Evolutionary conservation across 345 rosid genomes (phyloP), one percentile per base, ranked within the genome.

Genomic region (Chamaenerion angustifolium): DNA sequence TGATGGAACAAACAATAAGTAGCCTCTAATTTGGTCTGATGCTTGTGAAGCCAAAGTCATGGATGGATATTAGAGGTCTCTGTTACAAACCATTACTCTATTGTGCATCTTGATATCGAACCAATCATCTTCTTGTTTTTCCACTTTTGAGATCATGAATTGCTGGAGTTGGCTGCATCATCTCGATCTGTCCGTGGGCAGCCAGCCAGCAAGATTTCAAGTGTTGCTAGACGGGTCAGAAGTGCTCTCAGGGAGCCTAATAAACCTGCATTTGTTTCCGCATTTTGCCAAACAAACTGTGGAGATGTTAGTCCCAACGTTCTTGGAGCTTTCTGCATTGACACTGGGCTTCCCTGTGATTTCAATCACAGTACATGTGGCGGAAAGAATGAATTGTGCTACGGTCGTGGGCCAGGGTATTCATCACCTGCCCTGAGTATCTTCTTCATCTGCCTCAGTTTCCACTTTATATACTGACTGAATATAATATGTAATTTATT

Each of bases 301-400:
- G 98, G 98, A 48, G 96, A 92, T 74, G 95, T 92, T 67, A 92
- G 93, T 67, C 98, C 98, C 52, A 92, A 92, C 62, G 87, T 87
- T 62, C 98, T 84, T 31, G 93, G 98, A 64, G 83, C 95, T 55
- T 92, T 87, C 71, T 92, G 98, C 60, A 61, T 49, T 15, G 95
- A 92, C 79, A 75, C 85, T 56, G 98, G 88, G 23, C 77, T 82
- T 56, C 85, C 95, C 62, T 92, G 96, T 87, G 98, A 92, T 54
- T 92, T 92, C 75, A 82, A 92, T 67, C 96, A 87, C 70, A 87
- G 98, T 66, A 92, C 98, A 48, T 87, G 98, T 35, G 76, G 93
- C 59, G 95, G 98, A 47, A 87, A 80, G 77, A 92, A 87, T 40
- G 94, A 92, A 66, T 45, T 77, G 57, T 92, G 96, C 76, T 84